These are phyloP conservation scores for Trapa incisa DNA, from an alignment of 345 rosid genomes.

Conservation along the genomic window DNA sequence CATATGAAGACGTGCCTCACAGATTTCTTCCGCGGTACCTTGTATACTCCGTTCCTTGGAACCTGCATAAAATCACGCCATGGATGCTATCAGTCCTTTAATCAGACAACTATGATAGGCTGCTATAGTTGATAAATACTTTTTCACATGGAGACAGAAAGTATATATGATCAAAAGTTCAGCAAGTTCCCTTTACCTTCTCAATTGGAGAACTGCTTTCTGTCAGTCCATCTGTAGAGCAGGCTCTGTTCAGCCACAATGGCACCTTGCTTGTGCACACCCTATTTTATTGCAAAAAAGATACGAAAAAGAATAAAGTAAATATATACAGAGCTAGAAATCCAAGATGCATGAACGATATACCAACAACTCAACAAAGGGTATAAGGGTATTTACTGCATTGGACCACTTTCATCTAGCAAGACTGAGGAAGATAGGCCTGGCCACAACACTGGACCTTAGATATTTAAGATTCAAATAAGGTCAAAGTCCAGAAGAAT, in stretches of 20 bases:
- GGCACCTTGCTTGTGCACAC: slow-evolving; percentile 32
- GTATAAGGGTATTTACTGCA: neutral
- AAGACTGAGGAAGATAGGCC: slow-evolving; percentile 22
- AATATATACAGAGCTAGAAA: neutral
- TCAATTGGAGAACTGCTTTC: slow-evolving; percentile 20
- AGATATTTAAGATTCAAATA: slow-evolving; percentile 1
- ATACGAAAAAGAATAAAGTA: neutral
- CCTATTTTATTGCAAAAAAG: slow-evolving; percentile 21
- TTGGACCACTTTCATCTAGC: neutral
- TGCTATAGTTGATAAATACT: neutral
- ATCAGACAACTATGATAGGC: neutral
- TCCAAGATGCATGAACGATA: neutral
- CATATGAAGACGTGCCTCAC: slow-evolving; percentile 55
- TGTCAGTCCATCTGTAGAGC: slow-evolving; percentile 20
- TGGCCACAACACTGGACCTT: slow-evolving; percentile 51
- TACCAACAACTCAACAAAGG: neutral
- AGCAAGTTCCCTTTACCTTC: slow-evolving; percentile 22
- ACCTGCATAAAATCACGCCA: slow-evolving; percentile 19
- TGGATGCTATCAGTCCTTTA: slow-evolving; percentile 1
- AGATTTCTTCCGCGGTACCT: slow-evolving; percentile 40
- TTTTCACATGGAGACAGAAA: neutral
- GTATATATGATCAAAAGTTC: neutral
- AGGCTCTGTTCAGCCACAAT: slow-evolving; percentile 39
- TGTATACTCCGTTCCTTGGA: slow-evolving; percentile 13
- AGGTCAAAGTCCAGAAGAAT: neutral